Percentiles rank a stretch among this genome's conserved stretches.
These are phyloP conservation scores for Kodamaea ohmeri DNA, from an alignment of 1,139 yeast species.

Conservation along the genomic window DNA sequence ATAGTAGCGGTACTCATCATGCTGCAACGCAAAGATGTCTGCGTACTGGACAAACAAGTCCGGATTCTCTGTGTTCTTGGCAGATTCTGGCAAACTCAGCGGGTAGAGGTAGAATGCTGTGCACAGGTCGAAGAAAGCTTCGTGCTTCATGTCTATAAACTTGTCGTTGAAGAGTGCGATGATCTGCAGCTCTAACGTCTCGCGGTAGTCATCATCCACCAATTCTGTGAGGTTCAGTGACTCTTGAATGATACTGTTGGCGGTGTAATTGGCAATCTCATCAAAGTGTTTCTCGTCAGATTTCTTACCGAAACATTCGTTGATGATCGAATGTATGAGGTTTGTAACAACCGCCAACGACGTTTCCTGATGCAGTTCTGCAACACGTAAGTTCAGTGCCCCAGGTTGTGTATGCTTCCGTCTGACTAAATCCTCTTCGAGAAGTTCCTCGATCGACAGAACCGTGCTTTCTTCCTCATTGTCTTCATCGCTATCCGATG, in stretches of 20 bases:
- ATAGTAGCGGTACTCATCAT: slow-evolving; percentile 12
- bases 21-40: slow-evolving; percentile 13
- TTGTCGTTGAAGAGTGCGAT: slow-evolving; percentile 20
- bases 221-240: slow-evolving; percentile 7
- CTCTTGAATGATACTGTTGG: slow-evolving; percentile 19
- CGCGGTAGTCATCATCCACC: slow-evolving; percentile 6
- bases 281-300: slow-evolving; percentile 8
- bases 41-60: slow-evolving; percentile 10
- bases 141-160: slow-evolving; percentile 20
- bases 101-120: slow-evolving; percentile 11
- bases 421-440: slow-evolving; percentile 5
- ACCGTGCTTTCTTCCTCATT: slow-evolving; percentile 11
- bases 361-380: slow-evolving; percentile 3
- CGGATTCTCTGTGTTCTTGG: slow-evolving; percentile 9
- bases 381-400: slow-evolving; percentile 4
- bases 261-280: slow-evolving; percentile 16
- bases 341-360: slow-evolving; percentile 5
- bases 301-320: slow-evolving; percentile 5
- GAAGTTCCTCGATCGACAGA: slow-evolving; percentile 10
- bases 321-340: slow-evolving; percentile 7
- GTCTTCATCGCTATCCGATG: not conserved
- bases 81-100: slow-evolving; percentile 4
- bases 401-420: slow-evolving; percentile 3
- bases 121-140: slow-evolving; percentile 16
- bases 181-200: slow-evolving; percentile 15